A percentile compares a stretch with the other conserved stretches of the same genome.
phyloP scores from a whole-genome alignment of 73 alveolate species.

The Symbiodinium pilosum region DNA sequence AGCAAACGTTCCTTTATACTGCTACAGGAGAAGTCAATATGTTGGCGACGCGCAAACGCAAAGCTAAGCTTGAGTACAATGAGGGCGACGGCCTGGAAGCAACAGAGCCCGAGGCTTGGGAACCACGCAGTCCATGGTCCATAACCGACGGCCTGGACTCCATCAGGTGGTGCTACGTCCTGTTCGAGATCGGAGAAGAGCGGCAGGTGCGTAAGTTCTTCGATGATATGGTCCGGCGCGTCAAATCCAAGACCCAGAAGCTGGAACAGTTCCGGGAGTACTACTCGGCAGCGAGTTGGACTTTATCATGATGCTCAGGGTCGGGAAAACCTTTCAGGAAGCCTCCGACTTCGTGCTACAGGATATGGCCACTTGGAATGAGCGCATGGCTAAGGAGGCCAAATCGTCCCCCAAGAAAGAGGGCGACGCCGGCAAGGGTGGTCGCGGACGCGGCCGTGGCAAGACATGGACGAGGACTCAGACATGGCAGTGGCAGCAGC shows the following conservation, averaged over 20 bases:
- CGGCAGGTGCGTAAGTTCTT: background rate
- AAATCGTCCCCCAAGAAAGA: background rate
- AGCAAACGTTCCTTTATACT: background rate
- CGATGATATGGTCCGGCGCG: background rate
- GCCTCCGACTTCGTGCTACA: background rate
- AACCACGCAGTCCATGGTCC: background rate
- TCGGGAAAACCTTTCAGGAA: background rate
- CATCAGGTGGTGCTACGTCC: background rate
- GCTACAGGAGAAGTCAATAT: background rate
- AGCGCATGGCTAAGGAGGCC: background rate
- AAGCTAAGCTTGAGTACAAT: background rate
- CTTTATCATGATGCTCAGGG: background rate
- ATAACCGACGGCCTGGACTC: background rate
- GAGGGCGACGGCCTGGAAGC: background rate
- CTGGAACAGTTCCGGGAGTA: background rate
- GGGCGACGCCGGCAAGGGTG: background rate
- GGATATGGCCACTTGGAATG: background rate
- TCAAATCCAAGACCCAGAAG: background rate
- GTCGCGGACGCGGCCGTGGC: too few species aligned
- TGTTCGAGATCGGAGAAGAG: constrained; percentile 18
- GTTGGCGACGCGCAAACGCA: background rate
- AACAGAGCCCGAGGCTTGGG: background rate
- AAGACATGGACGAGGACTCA: too few species aligned
- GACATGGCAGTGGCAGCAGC: background rate
- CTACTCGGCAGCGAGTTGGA: background rate